A percentile compares a stretch with the other conserved stretches of the same genome.
These are phyloP conservation scores for Tetrapisispora taiwanensis DNA, from an alignment of 805 yeast genomes.

Conservation along the genomic window DNA sequence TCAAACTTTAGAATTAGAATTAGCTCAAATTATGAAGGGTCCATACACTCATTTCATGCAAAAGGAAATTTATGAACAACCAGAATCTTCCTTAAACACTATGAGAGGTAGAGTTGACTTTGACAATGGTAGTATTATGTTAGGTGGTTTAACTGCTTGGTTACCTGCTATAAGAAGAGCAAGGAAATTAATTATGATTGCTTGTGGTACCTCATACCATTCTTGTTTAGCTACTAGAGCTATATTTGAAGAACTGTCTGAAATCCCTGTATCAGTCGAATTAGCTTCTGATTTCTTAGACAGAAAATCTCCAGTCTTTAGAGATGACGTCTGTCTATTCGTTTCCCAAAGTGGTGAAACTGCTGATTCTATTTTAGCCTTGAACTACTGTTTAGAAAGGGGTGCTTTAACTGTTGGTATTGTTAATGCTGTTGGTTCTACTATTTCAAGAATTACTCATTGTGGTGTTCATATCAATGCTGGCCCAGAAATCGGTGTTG, in stretches of 20 bases:
- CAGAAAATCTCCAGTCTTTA: constrained; percentile 90
- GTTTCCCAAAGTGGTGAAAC: constrained; percentile 99
- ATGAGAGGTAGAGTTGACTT: constrained; percentile 99
- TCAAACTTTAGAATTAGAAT: constrained; percentile 92
- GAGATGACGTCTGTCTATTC: constrained; percentile 95
- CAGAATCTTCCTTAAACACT: constrained; percentile 94
- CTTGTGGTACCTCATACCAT: constrained; percentile 98
- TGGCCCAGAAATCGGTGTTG: constrained; percentile 99
- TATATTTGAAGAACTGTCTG: constrained; percentile 91
- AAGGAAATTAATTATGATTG: constrained; percentile 93
- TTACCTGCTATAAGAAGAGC: constrained; percentile 86
- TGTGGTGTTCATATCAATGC: constrained; percentile 99
- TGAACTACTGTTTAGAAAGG: constrained; percentile 90
- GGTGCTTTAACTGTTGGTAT: constrained; percentile 97
- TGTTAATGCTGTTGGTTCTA: constrained; percentile 94
- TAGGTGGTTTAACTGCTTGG: constrained; percentile 85
- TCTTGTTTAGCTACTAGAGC: constrained; percentile 97
- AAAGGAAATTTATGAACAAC: constrained; percentile 97
- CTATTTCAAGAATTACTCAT: constrained; percentile 92
- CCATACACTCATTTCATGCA: constrained; percentile 95
- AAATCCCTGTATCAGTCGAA: constrained; percentile 86
- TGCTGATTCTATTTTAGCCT: constrained; percentile 91
- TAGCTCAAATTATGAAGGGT: constrained; percentile 97
- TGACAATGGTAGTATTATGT: constrained; percentile 58
- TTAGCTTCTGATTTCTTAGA: constrained; percentile 92